Evolutionary conservation across 2,329 filamentous ascomycete species (phyloP), one percentile per base, ranked within the genome.

Genomic region (Didymella segeticola): DNA sequence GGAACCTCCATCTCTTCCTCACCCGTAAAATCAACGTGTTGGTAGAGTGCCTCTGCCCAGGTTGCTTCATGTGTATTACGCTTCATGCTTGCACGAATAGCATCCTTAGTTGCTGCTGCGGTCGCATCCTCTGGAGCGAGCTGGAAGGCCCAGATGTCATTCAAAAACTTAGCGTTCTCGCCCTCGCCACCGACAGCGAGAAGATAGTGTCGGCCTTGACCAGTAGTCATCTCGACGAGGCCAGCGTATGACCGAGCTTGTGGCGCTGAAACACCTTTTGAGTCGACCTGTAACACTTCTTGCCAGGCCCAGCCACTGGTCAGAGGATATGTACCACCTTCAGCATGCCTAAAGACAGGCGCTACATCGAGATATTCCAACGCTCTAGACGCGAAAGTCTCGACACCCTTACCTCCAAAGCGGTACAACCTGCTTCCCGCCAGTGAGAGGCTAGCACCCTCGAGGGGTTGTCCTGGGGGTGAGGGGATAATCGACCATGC

Each of bases 81-180:
- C 25, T 75, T 77, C 12, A 84, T 60, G 43, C 72, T 75, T 14
- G 75, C 66, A 4, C 80, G 73, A 23, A 82, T 78, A 9, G 72
- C 70, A 58, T 84, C 82, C 65, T 84, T 84, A 23, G 78, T 69
- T 11, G 75, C 75, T 7, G 82, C 81, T 0, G 78, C 77, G 11
- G 74, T 80, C 27, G 76, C 72, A 2, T 73, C 73, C 25, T 79
- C 76, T 0, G 81, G 74, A 3, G 79, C 77, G 3, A 85, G 70
- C 62, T 84, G 82, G 51, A 83, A 75, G 1, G 80, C 75, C 81
- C 81, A 84, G 3, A 84, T 74, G 54, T 83, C 82, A 36, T 67
- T 70, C 9, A 75, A 53, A 20, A 63, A 66, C 8, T 60, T 64
- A n/a, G 57, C 54, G 19, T 57, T 57, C 23, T 69, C 65, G 11